Percentiles rank a stretch among this genome's conserved stretches.
Evolutionary conservation across 2,329 filamentous ascomycete genomes (phyloP).

Genomic region (Colletotrichum orbiculare): DNA sequence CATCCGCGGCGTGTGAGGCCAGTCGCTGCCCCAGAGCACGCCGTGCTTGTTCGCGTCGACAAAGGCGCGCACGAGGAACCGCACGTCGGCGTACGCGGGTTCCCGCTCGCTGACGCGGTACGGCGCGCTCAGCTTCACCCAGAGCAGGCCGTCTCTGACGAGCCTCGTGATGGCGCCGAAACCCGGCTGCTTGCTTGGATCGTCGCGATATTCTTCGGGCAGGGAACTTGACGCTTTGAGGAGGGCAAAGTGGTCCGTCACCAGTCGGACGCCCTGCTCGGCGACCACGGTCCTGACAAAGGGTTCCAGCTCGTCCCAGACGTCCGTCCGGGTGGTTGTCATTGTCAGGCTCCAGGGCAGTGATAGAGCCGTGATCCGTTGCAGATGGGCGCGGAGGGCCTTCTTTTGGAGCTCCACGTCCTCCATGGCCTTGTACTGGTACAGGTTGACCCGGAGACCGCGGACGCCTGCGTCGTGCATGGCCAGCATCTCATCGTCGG

Average conservation of each 20-base stretch:
- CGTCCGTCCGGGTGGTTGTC: constrained; percentile 45
- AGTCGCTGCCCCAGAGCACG: constrained; percentile 52
- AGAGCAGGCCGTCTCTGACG: constrained; percentile 45
- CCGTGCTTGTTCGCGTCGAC: constrained; percentile 46
- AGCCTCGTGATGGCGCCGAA: constrained; percentile 45
- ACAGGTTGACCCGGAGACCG: constrained; percentile 50
- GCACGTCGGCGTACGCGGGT: constrained; percentile 46
- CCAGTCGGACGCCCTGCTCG: constrained; percentile 39
- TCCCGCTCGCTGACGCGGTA: constrained; percentile 47
- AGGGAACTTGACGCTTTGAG: constrained; percentile 49
- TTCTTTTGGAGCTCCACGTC: constrained; percentile 48
- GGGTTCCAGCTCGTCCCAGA: constrained; percentile 42
- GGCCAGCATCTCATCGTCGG: constrained; percentile 38
- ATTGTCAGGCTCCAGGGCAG: constrained; percentile 46
- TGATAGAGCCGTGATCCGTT: constrained; percentile 37
- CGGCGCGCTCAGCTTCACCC: constrained; percentile 50
- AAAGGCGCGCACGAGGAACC: constrained; percentile 44
- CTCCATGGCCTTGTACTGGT: constrained; percentile 49
- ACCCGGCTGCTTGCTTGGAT: constrained; percentile 44
- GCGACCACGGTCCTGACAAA: constrained; percentile 40
- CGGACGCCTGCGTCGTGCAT: constrained; percentile 45
- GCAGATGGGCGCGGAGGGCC: constrained; percentile 44
- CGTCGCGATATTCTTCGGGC: constrained; percentile 31
- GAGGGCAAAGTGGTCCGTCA: constrained; percentile 52
- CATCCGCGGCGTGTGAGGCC: constrained; percentile 52